A percentile compares a stretch with the other conserved stretches of the same genome.
These are phyloP conservation scores for Capsicum rhomboideum DNA, from an alignment of 257 asterid genomes.

Conservation along the genomic window DNA sequence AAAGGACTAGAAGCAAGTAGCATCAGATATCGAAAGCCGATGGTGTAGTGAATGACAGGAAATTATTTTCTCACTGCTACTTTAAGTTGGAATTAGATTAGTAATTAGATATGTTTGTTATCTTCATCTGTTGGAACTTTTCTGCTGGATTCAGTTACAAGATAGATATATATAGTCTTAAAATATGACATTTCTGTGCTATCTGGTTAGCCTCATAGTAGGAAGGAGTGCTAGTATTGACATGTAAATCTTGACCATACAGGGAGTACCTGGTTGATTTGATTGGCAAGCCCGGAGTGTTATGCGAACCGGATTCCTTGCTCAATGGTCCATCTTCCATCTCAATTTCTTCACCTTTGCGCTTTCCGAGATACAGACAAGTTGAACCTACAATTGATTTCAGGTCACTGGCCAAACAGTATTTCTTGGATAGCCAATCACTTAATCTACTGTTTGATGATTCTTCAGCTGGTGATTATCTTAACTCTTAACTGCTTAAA, in stretches of 20 bases:
- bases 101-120: background rate
- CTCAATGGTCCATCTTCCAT: slow-evolving; percentile 90
- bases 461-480: slow-evolving; percentile 60
- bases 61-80: background rate
- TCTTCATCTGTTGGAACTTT: background rate
- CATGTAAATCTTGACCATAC: slow-evolving; percentile 18
- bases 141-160: background rate
- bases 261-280: slow-evolving; percentile 92
- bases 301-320: slow-evolving; percentile 85
- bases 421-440: slow-evolving; percentile 66
- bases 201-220: background rate
- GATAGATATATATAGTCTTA: background rate
- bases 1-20: background rate
- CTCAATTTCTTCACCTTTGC: slow-evolving; percentile 83
- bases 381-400: slow-evolving; percentile 66
- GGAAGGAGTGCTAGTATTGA: background rate
- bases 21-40: background rate
- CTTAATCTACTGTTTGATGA: slow-evolving; percentile 72
- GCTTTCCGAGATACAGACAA: slow-evolving; percentile 72
- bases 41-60: background rate
- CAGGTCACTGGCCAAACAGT: slow-evolving; percentile 83
- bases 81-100: background rate
- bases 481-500: background rate
- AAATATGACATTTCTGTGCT: background rate
- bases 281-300: slow-evolving; percentile 75